Conservation (phyloP, 495 filamentous ascomycete genomes). For the Cercophora sp. region DNA sequence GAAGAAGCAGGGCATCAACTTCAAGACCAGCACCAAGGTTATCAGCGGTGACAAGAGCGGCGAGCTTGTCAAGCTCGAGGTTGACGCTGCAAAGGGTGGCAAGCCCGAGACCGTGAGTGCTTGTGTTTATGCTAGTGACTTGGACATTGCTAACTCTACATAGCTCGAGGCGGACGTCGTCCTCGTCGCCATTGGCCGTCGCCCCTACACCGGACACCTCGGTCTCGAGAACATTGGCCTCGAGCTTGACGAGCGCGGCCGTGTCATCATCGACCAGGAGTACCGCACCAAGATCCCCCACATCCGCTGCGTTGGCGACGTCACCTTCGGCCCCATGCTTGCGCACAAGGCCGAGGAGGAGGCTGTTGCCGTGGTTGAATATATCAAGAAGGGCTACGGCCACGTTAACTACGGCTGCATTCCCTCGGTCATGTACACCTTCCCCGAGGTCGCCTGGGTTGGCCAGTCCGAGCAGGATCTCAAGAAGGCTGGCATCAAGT, state of each 20-base stretch:
- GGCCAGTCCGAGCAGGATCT: slow-evolving; percentile 96
- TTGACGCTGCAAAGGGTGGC: slow-evolving; percentile 93
- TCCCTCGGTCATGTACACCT: slow-evolving; percentile 98
- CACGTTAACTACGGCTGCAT: slow-evolving; percentile 99
- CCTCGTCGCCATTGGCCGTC: slow-evolving; percentile 92
- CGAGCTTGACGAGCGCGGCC: slow-evolving; percentile 89
- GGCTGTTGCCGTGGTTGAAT: slow-evolving; percentile 88
- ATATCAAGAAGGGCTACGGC: slow-evolving; percentile 93
- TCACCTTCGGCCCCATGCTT: slow-evolving; percentile 97
- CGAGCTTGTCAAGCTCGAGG: slow-evolving; percentile 68
- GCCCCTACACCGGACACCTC: slow-evolving; percentile 88
- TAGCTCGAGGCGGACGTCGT: slow-evolving; percentile 94
- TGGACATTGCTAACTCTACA: slow-evolving; percentile 10
- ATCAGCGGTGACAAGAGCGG: slow-evolving; percentile 74
- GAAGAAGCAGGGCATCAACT: slow-evolving; percentile 95
- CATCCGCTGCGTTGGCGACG: slow-evolving; percentile 94
- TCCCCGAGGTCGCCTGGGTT: slow-evolving; percentile 98
- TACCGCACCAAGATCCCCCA: slow-evolving; percentile 96
- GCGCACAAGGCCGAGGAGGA: slow-evolving; percentile 99
- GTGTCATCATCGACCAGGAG: slow-evolving; percentile 94
- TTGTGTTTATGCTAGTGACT: too few relatives aligned
- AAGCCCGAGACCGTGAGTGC: slow-evolving; percentile 78
- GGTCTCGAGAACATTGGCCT: slow-evolving; percentile 91
- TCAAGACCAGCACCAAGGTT: slow-evolving; percentile 97
- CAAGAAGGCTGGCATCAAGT: slow-evolving; percentile 83